Percentiles rank a stretch among this genome's conserved stretches.
Conservation (phyloP, 2,329 filamentous ascomycete species). For the Mycocentrospora acerina region DNA sequence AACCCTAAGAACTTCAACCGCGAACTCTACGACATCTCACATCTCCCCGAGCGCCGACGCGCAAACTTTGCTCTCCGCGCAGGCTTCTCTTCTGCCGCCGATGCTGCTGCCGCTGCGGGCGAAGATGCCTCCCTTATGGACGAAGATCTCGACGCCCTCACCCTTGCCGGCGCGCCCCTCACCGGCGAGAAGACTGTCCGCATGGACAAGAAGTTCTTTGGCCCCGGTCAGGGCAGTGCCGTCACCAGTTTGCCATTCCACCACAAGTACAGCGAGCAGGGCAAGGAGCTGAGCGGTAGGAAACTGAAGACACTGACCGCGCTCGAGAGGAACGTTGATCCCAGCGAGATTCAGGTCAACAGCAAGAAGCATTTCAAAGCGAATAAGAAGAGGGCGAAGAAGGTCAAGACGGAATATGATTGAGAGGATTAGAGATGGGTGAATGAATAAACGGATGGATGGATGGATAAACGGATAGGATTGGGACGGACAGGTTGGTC, state of each 20-base stretch:
- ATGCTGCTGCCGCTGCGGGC: conserved; percentile 20
- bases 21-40: conserved; percentile 80
- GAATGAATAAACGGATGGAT: no score
- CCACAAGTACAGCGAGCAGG: conserved; percentile 85
- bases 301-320: conserved; percentile 82
- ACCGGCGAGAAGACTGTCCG: conserved; percentile 72
- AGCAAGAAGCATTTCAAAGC: conserved; percentile 96
- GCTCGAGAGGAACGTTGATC: conserved; percentile 80
- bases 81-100: conserved; percentile 36
- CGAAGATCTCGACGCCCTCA: conserved; percentile 53
- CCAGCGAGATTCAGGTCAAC: conserved; percentile 69
- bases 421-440: not conserved
- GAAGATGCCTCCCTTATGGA: conserved; percentile 45
- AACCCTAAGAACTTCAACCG: conserved; percentile 79
- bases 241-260: conserved; percentile 81
- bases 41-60: conserved; percentile 80
- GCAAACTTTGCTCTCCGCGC: conserved; percentile 60
- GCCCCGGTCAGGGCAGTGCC: conserved; percentile 59
- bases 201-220: conserved; percentile 91
- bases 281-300: conserved; percentile 77
- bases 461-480: not conserved
- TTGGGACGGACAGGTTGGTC: not conserved
- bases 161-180: conserved; percentile 28
- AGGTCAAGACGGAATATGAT: conserved; percentile 48
- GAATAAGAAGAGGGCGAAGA: conserved; percentile 64